phyloP scores from a whole-genome alignment of 495 filamentous ascomycete species.

The Mytilinidion resinicola region DNA sequence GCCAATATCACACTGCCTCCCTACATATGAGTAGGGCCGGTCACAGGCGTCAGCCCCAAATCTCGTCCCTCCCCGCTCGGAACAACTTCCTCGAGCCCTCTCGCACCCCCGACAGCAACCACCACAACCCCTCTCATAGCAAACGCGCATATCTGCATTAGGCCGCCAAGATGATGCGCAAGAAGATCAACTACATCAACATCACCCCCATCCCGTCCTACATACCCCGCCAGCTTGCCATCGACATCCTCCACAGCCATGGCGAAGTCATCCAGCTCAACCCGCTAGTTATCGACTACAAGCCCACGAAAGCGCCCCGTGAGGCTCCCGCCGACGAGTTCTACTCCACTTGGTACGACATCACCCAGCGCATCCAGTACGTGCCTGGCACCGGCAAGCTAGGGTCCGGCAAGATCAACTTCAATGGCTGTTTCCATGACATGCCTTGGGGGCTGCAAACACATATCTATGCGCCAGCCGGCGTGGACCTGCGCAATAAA shows the following conservation, averaged over 20 bases:
- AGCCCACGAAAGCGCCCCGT: slow-evolving; percentile 34
- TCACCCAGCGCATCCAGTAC: slow-evolving; percentile 34
- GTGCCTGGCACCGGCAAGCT: slow-evolving; percentile 33
- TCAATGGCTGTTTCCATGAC: slow-evolving; percentile 37
- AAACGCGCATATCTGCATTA: neutral
- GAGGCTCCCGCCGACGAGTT: slow-evolving; percentile 35
- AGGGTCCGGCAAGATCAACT: slow-evolving; percentile 31
- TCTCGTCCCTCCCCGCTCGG: too few species aligned
- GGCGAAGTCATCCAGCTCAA: slow-evolving; percentile 37
- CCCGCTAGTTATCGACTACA: slow-evolving; percentile 31
- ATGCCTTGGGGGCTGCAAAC: slow-evolving; percentile 37
- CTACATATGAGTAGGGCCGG: too few species aligned
- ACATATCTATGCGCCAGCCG: slow-evolving; percentile 35
- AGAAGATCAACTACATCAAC: slow-evolving; percentile 34
- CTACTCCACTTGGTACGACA: slow-evolving; percentile 37
- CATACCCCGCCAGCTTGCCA: slow-evolving; percentile 36
- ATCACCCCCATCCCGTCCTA: slow-evolving; percentile 36
- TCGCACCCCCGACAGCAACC: too few species aligned
- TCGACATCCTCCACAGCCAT: slow-evolving; percentile 38
- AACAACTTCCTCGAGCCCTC: too few species aligned
- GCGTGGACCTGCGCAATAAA: slow-evolving; percentile 34
- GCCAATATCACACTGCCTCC: too few species aligned
- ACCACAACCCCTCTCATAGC: too few species aligned
- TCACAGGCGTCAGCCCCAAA: too few species aligned
- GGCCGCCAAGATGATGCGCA: slow-evolving; percentile 29